Conservation (phyloP, 139 green algal genomes). For the Chlorella vulgaris region DNA sequence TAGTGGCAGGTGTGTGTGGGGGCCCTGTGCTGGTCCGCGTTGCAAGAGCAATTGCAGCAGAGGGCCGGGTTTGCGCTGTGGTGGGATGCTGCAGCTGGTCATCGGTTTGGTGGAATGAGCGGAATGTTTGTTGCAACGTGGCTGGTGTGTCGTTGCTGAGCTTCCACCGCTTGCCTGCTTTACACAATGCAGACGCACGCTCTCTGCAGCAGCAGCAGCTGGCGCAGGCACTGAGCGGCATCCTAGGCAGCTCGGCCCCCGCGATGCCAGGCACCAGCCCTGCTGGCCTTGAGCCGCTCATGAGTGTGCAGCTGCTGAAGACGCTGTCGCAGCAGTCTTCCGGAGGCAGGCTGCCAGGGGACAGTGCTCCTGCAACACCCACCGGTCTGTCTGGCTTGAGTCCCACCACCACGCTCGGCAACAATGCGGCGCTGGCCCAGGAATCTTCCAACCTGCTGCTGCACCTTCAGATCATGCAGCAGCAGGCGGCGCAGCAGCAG, state of each 20-base stretch:
- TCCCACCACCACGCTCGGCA: background rate
- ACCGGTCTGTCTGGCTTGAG: background rate
- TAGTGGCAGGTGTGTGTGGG: slow-evolving; percentile 36
- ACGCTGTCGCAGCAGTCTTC: slow-evolving; percentile 7
- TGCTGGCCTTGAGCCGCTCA: background rate
- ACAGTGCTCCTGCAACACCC: background rate
- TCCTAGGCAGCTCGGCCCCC: slow-evolving; percentile 6
- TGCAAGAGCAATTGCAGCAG: too few species aligned
- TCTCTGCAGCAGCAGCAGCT: slow-evolving; percentile 40
- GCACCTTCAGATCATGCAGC: slow-evolving; percentile 20
- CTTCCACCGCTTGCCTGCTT: too few species aligned
- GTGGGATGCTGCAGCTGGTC: too few species aligned
- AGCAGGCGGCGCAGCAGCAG: slow-evolving; percentile 51
- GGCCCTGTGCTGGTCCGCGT: too few species aligned
- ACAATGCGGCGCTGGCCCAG: background rate
- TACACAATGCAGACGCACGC: slow-evolving; percentile 17
- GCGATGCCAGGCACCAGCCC: background rate
- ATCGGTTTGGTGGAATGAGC: too few species aligned
- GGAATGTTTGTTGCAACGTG: too few species aligned
- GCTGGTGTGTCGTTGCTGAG: too few species aligned
- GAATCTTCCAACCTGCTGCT: slow-evolving; percentile 23
- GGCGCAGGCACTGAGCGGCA: slow-evolving; percentile 24
- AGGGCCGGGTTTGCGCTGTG: too few species aligned
- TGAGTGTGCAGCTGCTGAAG: slow-evolving; percentile 18
- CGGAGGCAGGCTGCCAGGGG: background rate